These are phyloP conservation scores for Ogataea pilisensis DNA, from an alignment of 805 yeast species.

Conservation along the genomic window DNA sequence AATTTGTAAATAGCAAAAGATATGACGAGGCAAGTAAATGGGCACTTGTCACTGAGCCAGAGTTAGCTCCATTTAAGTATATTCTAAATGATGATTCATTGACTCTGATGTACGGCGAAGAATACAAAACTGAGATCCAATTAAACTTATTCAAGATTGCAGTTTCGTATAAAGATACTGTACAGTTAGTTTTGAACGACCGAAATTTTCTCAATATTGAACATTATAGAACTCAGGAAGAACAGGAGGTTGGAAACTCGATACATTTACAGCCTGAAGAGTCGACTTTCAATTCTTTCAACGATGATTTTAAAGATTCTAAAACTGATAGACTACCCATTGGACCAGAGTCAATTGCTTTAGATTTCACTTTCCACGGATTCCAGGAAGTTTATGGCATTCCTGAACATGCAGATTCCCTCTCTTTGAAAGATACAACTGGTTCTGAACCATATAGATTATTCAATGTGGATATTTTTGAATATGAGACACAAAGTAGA, in stretches of 20 bases:
- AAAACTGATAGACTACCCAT: constrained; percentile 60
- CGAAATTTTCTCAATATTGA: constrained; percentile 74
- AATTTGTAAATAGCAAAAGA: constrained; percentile 38
- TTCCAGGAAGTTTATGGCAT: constrained; percentile 79
- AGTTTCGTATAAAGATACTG: constrained; percentile 40
- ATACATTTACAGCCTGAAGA: constrained; percentile 54
- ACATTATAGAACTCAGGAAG: constrained; percentile 56
- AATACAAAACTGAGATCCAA: constrained; percentile 41
- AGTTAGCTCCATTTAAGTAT: constrained; percentile 17
- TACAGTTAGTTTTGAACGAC: constrained; percentile 62
- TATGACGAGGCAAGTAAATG: constrained; percentile 57
- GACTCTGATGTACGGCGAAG: constrained; percentile 34
- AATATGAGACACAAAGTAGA: constrained; percentile 77
- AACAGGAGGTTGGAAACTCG: constrained; percentile 33
- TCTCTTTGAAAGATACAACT: constrained; percentile 68
- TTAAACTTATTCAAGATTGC: constrained; percentile 48
- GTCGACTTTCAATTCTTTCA: constrained; percentile 59
- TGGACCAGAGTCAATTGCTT: constrained; percentile 87
- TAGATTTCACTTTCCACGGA: constrained; percentile 66
- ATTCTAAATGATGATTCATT: constrained; percentile 18
- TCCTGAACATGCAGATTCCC: constrained; percentile 90
- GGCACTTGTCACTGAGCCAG: constrained; percentile 42
- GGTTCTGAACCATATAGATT: constrained; percentile 74
- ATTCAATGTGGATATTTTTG: constrained; percentile 92
- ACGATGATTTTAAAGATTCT: constrained; percentile 68